Conservation (phyloP, 306 rosid genomes). For the Erythrophleum fordii region DNA sequence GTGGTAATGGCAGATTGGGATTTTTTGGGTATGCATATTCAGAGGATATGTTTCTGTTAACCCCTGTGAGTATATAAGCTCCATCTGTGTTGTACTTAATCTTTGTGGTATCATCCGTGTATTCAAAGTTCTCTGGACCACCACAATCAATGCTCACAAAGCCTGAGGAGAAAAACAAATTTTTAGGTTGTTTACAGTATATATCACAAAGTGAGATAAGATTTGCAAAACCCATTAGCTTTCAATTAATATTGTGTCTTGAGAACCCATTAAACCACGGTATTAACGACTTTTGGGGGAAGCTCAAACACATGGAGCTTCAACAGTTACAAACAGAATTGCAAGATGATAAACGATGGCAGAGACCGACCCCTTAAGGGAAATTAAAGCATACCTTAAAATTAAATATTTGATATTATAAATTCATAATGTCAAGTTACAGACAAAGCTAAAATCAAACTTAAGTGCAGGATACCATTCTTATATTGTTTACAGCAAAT, state of each 20-base stretch:
- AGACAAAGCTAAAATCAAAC: constrained; percentile 15
- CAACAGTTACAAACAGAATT: background rate
- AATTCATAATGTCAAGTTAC: background rate
- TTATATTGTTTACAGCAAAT: background rate
- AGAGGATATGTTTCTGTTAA: constrained; percentile 56
- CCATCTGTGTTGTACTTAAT: constrained; percentile 54
- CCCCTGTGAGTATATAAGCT: constrained; percentile 48
- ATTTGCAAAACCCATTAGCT: background rate
- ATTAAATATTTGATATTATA: background rate
- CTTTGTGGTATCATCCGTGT: constrained; percentile 45
- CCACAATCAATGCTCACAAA: constrained; percentile 81
- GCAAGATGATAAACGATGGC: constrained; percentile 7
- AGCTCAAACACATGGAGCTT: background rate
- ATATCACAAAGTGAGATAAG: background rate
- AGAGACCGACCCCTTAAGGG: background rate
- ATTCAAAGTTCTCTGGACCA: constrained; percentile 33
- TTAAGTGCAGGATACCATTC: background rate
- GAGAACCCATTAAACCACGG: background rate
- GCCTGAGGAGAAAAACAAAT: constrained; percentile 39
- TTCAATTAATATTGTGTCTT: background rate
- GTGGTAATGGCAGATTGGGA: constrained; percentile 49
- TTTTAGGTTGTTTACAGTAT: background rate
- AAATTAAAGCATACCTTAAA: background rate
- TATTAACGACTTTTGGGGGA: background rate
- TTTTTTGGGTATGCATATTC: constrained; percentile 51